A percentile compares a stretch with the other conserved stretches of the same genome.
Conservation (phyloP, 441 rosid species). For the Gossypium gossypioides region DNA sequence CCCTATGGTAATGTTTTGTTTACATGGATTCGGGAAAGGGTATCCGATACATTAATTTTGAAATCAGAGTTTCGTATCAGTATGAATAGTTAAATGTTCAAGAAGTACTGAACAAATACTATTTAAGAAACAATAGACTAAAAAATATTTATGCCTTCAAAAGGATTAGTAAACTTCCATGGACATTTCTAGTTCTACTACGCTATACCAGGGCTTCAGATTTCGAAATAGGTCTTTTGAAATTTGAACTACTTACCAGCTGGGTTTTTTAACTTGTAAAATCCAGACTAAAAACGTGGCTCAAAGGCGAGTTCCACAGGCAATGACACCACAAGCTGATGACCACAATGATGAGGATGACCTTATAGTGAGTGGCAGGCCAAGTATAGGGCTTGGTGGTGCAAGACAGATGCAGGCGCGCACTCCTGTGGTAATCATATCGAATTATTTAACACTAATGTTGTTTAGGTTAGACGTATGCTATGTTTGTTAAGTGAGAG, state of each 20-base stretch:
- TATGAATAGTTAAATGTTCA: not conserved
- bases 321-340: constrained; percentile 8
- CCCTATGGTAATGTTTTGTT: constrained; percentile 38
- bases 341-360: constrained; percentile 33
- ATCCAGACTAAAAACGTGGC: constrained; percentile 30
- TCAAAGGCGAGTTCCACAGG: constrained; percentile 25
- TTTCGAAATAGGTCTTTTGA: too few relatives aligned
- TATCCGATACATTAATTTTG: not conserved
- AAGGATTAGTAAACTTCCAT: not conserved
- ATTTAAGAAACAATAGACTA: not conserved
- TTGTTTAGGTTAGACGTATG: not conserved
- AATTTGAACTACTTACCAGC: not conserved
- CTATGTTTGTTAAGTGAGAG: not conserved
- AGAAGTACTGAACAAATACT: not conserved
- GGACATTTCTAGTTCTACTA: not conserved
- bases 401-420: constrained; percentile 34
- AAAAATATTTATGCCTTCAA: too few relatives aligned
- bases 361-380: constrained; percentile 20
- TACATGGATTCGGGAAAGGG: not conserved
- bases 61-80: not conserved
- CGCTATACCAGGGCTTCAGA: not conserved
- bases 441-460: not conserved
- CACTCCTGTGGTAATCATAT: constrained; percentile 37
- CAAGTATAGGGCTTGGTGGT: constrained; percentile 39
- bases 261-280: constrained; percentile 1